phyloP scores from a whole-genome alignment of 2,329 filamentous ascomycete species.

The Tolypocladium cylindrosporum region DNA sequence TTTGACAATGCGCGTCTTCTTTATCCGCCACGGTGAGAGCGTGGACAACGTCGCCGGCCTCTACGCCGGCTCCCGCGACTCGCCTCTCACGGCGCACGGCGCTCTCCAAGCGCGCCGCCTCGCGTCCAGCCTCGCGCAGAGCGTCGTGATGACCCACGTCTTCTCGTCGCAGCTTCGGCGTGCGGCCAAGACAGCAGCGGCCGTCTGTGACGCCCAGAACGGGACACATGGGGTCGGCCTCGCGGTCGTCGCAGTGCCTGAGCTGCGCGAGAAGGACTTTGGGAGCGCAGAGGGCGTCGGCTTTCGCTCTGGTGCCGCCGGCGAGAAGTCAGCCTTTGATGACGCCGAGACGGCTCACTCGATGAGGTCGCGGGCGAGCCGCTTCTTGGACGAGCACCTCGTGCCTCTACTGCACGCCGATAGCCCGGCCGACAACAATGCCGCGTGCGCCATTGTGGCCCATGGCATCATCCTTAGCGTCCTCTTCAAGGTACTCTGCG shows the following conservation, averaged over 20 bases:
- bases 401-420: slow-evolving; percentile 32
- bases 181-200: slow-evolving; percentile 60
- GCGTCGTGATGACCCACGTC: slow-evolving; percentile 43
- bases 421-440: slow-evolving; percentile 2
- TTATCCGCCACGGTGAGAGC: slow-evolving; percentile 83
- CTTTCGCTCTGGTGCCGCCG: slow-evolving; percentile 27
- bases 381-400: slow-evolving; percentile 58
- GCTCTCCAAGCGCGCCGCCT: slow-evolving; percentile 67
- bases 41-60: slow-evolving; percentile 77
- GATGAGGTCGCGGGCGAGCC: slow-evolving; percentile 53
- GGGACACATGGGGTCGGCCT: slow-evolving; percentile 6
- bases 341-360: slow-evolving; percentile 59
- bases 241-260: slow-evolving; percentile 14
- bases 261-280: slow-evolving; percentile 66
- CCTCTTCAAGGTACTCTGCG: slow-evolving; percentile 54
- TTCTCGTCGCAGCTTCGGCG: slow-evolving; percentile 73
- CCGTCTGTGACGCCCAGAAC: slow-evolving; percentile 49
- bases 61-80: slow-evolving; percentile 74
- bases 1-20: slow-evolving; percentile 41
- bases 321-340: slow-evolving; percentile 16
- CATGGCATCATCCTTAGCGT: slow-evolving; percentile 73
- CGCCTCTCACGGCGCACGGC: slow-evolving; percentile 71
- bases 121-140: slow-evolving; percentile 46
- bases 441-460: slow-evolving; percentile 56
- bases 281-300: slow-evolving; percentile 59